phyloP scores from a whole-genome alignment of 257 asterid genomes.

The Nicotiana benthamiana region DNA sequence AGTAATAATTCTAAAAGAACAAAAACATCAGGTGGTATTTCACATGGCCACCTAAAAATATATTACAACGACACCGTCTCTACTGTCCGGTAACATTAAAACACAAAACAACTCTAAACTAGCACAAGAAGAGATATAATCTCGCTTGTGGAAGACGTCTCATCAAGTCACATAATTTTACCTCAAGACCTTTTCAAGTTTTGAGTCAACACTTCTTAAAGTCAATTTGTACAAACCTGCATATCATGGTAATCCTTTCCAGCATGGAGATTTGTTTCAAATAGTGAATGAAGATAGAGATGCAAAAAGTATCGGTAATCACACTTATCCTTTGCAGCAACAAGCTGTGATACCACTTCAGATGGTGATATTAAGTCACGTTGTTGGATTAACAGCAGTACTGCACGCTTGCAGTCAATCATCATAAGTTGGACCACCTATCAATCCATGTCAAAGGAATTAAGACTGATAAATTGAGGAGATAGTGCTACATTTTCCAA shows the following conservation, averaged over 20 bases:
- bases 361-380: slow-evolving; percentile 59
- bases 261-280: slow-evolving; percentile 66
- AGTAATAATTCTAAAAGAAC: not conserved
- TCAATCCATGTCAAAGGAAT: slow-evolving; percentile 19
- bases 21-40: not conserved
- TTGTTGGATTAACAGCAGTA: slow-evolving; percentile 67
- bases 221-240: slow-evolving; percentile 54
- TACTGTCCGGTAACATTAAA: not conserved
- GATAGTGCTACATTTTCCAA: not conserved
- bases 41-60: not conserved
- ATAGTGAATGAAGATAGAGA: slow-evolving; percentile 67
- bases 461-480: not conserved
- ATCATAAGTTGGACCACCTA: slow-evolving; percentile 96
- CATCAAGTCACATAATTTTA: not conserved
- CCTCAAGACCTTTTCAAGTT: not conserved
- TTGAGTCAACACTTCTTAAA: not conserved
- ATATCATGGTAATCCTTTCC: slow-evolving; percentile 95
- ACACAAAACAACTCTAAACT: not conserved
- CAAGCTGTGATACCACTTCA: slow-evolving; percentile 83
- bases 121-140: not conserved
- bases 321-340: slow-evolving; percentile 55
- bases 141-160: not conserved
- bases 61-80: not conserved
- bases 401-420: slow-evolving; percentile 78
- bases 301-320: slow-evolving; percentile 59